Conservation (phyloP, 2,329 filamentous ascomycete genomes). For the Trichoderma pleuroti region DNA sequence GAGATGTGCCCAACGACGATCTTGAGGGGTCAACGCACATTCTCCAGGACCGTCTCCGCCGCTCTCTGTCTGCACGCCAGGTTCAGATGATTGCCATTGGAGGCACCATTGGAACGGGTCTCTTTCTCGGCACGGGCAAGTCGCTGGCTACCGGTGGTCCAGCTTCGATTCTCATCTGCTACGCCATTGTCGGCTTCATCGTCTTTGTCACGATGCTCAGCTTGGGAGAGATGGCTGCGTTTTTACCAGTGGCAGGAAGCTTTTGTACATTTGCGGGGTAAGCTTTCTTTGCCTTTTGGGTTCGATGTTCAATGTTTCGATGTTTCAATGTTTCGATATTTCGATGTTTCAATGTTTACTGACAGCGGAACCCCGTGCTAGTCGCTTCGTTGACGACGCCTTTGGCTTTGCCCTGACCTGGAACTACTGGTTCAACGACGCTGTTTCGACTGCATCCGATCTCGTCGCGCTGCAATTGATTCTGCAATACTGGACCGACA, state of each 20-base stretch:
- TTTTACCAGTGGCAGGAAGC: constrained; percentile 48
- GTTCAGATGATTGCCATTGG: constrained; percentile 66
- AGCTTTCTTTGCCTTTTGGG: constrained; percentile 25
- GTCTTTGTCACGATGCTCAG: constrained; percentile 58
- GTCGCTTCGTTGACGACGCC: constrained; percentile 51
- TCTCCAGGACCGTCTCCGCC: constrained; percentile 46
- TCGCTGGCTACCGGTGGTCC: constrained; percentile 58
- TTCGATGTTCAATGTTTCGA: no score
- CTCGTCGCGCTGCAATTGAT: constrained; percentile 52
- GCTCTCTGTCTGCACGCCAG: constrained; percentile 57
- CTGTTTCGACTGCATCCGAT: constrained; percentile 52
- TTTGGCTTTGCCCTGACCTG: constrained; percentile 54
- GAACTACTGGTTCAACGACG: constrained; percentile 67
- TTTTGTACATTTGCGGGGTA: constrained; percentile 49
- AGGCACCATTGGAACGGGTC: constrained; percentile 57
- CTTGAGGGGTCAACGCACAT: constrained; percentile 20
- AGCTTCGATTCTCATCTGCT: constrained; percentile 55
- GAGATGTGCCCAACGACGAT: constrained; percentile 3
- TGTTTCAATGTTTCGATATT: no score
- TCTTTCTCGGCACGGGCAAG: constrained; percentile 61
- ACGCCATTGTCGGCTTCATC: constrained; percentile 54
- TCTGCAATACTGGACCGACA: constrained; percentile 58
- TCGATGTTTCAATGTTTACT: no score
- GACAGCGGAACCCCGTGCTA: constrained; percentile 15
- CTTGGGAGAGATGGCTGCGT: constrained; percentile 60